Evolutionary conservation across 192 early-diverging fungal genomes (phyloP).

Genomic region (Coemansia sp.): DNA sequence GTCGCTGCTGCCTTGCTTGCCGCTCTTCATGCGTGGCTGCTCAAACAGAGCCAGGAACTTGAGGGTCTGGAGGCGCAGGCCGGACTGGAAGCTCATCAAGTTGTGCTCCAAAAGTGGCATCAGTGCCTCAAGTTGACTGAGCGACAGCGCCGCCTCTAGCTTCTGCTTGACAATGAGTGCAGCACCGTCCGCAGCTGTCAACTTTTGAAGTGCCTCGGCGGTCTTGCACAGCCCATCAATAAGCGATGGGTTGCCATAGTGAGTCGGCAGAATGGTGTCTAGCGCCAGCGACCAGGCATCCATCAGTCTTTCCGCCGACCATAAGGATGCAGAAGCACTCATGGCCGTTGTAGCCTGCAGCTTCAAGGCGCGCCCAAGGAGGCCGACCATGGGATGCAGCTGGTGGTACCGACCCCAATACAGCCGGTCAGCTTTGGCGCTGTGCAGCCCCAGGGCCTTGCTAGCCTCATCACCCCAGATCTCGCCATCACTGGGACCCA

Average conservation of each 20-base stretch:
- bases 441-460: conserved; percentile 27
- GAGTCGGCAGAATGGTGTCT: conserved; percentile 14
- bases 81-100: conserved; percentile 33
- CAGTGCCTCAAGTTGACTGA: conserved; percentile 18
- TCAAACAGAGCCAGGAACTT: conserved; percentile 71
- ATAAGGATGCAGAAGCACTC: conserved; percentile 1
- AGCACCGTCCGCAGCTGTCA: background rate
- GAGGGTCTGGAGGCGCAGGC: conserved; percentile 60
- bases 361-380: conserved; percentile 34
- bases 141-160: conserved; percentile 22
- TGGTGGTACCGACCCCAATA: conserved; percentile 49
- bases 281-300: conserved; percentile 17
- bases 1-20: conserved; percentile 8
- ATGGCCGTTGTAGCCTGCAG: conserved; percentile 16
- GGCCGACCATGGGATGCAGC: conserved; percentile 28
- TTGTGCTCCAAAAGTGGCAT: conserved; percentile 39
- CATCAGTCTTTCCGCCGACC: conserved; percentile 11
- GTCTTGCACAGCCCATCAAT: conserved; percentile 24
- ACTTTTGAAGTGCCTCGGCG: conserved; percentile 22
- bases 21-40: conserved; percentile 54
- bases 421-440: conserved; percentile 12
- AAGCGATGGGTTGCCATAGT: conserved; percentile 24
- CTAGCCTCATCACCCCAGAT: conserved; percentile 17
- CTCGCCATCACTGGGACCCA: background rate
- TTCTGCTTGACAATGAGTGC: background rate